Base-by-base conservation (phyloP, 164 flowering plant species). In the Taxillus chinensis region DNA sequence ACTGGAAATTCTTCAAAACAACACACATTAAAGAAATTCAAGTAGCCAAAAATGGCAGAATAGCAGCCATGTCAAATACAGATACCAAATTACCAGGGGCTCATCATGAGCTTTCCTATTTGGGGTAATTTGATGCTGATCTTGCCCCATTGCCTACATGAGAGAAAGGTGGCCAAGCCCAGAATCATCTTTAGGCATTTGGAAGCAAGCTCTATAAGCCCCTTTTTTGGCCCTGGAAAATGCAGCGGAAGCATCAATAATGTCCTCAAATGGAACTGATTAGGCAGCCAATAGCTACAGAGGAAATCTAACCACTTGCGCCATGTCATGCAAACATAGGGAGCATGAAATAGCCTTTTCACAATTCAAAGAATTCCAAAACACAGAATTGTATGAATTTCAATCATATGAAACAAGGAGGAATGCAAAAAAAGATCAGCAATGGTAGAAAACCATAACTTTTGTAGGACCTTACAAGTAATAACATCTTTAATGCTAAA, bases 201-300 rank as follows among this genome's bases (percentile, higher is more conserved):
- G 78, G 79, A 79, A 80, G 81, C 75, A 73, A 80, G 72, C 59
- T 59, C 71, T 57, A 69, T 71, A 72, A 71, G 85, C 82, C 78
- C 66, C 86, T 72, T 68, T 72, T 77, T 73, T 69, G 74, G 13
- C 75, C 87, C 86, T 78, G 90, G 83, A 82, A 87, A 81, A 85
- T 73, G 76, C 74, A 80, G 79, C 74, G 79, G 82, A 79, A 77
- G 78, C 77, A 80, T 82, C 81, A 82, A 82, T 78, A 79, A 46
- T 78, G 61, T 74, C 76, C 77, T 63, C 67, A 71, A 66, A 65
- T 16, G 39, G 65, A 53, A 13, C 66, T 46, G 41, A 64, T 62
- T 68, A 9, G 61, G 55, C 63, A 64, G 68, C 83, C 80, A 77
- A 75, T 61, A 62, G 61, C 59, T 58, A 75, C 43, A 67, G 68